A percentile compares a stretch with the other conserved stretches of the same genome.
These are phyloP conservation scores for Furcasterigmium sp. DNA, from an alignment of 2,329 filamentous ascomycete species.

Conservation along the genomic window DNA sequence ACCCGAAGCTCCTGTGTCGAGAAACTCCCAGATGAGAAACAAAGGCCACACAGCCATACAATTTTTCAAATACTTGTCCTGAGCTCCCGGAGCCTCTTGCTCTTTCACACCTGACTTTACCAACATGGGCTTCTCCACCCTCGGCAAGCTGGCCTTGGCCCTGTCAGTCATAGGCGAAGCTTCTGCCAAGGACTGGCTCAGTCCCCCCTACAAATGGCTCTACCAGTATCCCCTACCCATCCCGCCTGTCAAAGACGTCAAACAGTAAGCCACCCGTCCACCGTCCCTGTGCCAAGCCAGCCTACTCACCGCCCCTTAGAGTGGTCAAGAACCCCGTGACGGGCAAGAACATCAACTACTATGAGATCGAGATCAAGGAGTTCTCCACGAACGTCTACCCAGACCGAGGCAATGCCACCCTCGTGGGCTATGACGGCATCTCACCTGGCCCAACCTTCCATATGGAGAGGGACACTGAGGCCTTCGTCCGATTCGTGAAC, in stretches of 20 bases:
- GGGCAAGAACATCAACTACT: conserved; percentile 23
- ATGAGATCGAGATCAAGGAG: conserved; percentile 19
- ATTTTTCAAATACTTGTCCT: too few species aligned
- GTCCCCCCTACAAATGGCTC: conserved; percentile 9
- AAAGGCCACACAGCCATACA: too few species aligned
- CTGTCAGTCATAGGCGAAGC: not conserved
- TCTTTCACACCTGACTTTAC: not conserved
- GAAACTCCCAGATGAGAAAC: too few species aligned
- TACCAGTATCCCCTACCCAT: conserved; percentile 10
- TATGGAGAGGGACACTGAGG: conserved; percentile 38
- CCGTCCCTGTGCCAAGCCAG: conserved; percentile 12
- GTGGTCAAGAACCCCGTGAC: conserved; percentile 19
- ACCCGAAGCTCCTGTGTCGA: too few species aligned
- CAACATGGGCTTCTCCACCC: not conserved
- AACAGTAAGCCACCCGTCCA: conserved; percentile 2
- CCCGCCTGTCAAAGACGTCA: not conserved
- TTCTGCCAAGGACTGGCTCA: conserved; percentile 7
- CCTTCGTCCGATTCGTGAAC: conserved; percentile 46
- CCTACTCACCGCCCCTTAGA: conserved; percentile 9
- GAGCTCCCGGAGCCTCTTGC: not conserved
- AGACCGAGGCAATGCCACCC: conserved; percentile 11
- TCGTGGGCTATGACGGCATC: conserved; percentile 41
- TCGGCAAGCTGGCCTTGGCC: not conserved
- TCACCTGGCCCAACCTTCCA: conserved; percentile 43
- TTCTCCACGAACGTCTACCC: conserved; percentile 17